These are phyloP conservation scores for Elsinoe fawcettii DNA, from an alignment of 2,329 filamentous ascomycete species.

Conservation along the genomic window DNA sequence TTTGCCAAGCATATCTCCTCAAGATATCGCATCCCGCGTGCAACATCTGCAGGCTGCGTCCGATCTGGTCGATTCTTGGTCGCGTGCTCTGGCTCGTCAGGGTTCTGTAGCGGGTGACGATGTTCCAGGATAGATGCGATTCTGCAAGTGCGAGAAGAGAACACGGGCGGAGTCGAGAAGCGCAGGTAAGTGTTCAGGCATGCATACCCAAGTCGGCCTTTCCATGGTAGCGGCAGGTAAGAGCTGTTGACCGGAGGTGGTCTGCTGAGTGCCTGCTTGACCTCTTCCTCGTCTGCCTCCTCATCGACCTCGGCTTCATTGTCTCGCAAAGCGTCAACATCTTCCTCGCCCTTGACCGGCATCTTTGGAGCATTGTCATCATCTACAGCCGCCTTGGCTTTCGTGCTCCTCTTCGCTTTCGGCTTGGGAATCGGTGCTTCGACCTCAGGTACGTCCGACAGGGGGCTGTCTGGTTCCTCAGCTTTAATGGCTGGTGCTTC, in stretches of 20 bases:
- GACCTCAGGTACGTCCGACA: constrained; percentile 31
- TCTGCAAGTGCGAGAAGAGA: constrained; percentile 83
- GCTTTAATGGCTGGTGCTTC: constrained; percentile 23
- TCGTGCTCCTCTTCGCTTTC: constrained; percentile 20
- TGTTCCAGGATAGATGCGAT: constrained; percentile 87
- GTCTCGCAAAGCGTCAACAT: constrained; percentile 30
- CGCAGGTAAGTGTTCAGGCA: constrained; percentile 90
- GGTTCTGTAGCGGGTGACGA: constrained; percentile 69
- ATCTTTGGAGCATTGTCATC: constrained; percentile 20
- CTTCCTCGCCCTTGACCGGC: constrained; percentile 21
- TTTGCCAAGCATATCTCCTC: constrained; percentile 74
- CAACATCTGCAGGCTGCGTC: constrained; percentile 56
- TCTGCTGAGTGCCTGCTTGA: constrained; percentile 52
- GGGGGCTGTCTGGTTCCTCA: constrained; percentile 26
- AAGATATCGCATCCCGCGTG: constrained; percentile 63
- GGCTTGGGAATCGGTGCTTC: constrained; percentile 22
- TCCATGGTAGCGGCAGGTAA: constrained; percentile 82
- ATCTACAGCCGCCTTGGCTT: constrained; percentile 18
- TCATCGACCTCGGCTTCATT: constrained; percentile 49
- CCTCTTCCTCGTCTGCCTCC: constrained; percentile 48
- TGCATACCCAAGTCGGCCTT: constrained; percentile 80
- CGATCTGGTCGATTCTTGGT: constrained; percentile 83
- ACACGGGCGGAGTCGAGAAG: constrained; percentile 71
- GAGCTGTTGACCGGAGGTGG: constrained; percentile 75
- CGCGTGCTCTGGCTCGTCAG: constrained; percentile 66